Base-by-base conservation (phyloP, 1,284 basidiomycete genomes). In the Stygiomarasmius scandens region DNA sequence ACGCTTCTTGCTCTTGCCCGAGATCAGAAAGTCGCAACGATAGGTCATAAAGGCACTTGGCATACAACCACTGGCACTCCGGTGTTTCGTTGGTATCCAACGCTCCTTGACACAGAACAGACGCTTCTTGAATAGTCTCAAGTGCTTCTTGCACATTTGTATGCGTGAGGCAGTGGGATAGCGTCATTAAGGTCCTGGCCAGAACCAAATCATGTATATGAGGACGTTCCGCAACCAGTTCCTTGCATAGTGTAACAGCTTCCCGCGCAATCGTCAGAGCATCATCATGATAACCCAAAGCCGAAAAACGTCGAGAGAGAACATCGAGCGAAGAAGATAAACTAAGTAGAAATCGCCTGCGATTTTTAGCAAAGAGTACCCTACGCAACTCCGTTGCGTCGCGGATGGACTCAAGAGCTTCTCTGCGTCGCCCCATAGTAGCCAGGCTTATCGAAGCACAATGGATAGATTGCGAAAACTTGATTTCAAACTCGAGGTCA, bases 361-460 rank as follows among this genome's bases (percentile, higher is more conserved):
- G 38, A 16, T 49, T 20, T 16, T 36, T 32, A n/a, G 29, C 41
- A 14, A 22, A 47, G 11, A 56, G 49, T 19, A 8, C 12, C 50
- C 50, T 36, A 50, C 44, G 44, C 36, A 54, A n/a, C 9, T 38
- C 5, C 23, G 45, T 36, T 6, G 52, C 41, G 14, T 49, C 52
- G 10, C 27, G 43, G 27, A 54, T 54, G 6, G 52, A 52, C 12
- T 54, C 52, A 11, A 58, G 32, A n/a, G 56, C 56, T 34, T 54
- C 52, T 16, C n/a, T 20, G 9, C 14, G 19, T 2, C 52, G 52
- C 8, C 23, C 48, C 48, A 49, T 49, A 32, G 34, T 12, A 14
- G n/a, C 20, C 14, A 22, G 14, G 19, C 52, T 11, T 41, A 32
- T 43, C 2, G 32, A 20, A 41, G 32, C 11, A 24, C 23, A 25